A percentile compares a stretch with the other conserved stretches of the same genome.
Evolutionary conservation across 805 yeast species (phyloP).

Genomic region (Suhomyces sp.): DNA sequence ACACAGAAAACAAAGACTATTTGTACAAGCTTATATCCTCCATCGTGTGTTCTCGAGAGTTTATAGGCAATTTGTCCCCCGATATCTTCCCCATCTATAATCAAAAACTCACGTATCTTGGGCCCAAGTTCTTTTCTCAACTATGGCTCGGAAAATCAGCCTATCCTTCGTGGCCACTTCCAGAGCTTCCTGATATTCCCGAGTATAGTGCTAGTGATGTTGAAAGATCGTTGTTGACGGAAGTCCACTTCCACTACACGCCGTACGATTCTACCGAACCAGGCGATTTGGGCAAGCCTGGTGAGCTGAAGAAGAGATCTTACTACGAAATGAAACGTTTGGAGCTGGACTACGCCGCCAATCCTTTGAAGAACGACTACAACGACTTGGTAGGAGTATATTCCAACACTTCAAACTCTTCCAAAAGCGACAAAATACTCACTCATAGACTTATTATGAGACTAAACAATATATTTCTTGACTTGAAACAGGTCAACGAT

Average conservation of each 20-base stretch:
- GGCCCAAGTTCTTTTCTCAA: conserved; percentile 54
- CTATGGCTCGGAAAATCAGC: conserved; percentile 15
- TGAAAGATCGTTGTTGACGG: conserved; percentile 71
- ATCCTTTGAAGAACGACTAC: conserved; percentile 57
- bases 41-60: conserved; percentile 74
- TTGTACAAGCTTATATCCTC: conserved; percentile 75
- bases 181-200: conserved; percentile 64
- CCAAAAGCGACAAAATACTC: conserved; percentile 37
- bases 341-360: conserved; percentile 64
- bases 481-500: conserved; percentile 39
- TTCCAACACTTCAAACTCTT: conserved; percentile 24
- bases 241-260: conserved; percentile 61
- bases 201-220: conserved; percentile 70
- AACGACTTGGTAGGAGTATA: conserved; percentile 50
- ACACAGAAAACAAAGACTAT: conserved; percentile 30
- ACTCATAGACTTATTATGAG: conserved; percentile 65
- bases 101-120: conserved; percentile 59
- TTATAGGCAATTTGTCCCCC: conserved; percentile 79
- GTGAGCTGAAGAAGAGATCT: conserved; percentile 20
- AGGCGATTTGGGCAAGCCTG: conserved; percentile 15
- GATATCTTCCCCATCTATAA: conserved; percentile 73
- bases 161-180: conserved; percentile 67
- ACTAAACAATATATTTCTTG: conserved; percentile 46
- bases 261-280: conserved; percentile 48
- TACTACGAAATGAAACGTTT: conserved; percentile 63